Conservation (phyloP, 306 rosid species). For the Fagus sylvatica region DNA sequence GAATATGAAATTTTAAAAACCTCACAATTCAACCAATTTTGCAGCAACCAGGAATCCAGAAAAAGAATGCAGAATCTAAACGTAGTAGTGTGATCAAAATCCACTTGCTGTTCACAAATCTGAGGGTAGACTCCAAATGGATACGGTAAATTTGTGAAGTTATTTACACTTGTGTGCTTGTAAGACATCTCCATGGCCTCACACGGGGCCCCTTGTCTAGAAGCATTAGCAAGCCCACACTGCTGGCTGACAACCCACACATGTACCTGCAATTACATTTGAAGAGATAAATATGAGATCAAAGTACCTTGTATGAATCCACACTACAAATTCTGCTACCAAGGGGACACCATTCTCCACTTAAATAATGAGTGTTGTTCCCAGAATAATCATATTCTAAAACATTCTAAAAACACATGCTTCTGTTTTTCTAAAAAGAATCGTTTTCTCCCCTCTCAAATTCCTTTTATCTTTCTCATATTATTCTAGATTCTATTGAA, state of each 20-base stretch:
- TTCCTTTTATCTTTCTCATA: not conserved
- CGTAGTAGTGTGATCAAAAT: conserved; percentile 26
- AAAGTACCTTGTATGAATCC: not conserved
- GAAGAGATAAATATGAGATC: conserved; percentile 16
- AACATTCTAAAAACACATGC: not conserved
- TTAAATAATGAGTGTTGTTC: not conserved
- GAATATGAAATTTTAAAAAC: conserved; percentile 42
- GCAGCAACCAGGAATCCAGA: conserved; percentile 40
- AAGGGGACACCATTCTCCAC: not conserved
- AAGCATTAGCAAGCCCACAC: conserved; percentile 73
- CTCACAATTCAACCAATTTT: conserved; percentile 51
- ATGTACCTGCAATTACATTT: conserved; percentile 56
- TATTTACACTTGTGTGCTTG: conserved; percentile 65
- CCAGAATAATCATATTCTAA: not conserved
- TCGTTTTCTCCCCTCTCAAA: not conserved
- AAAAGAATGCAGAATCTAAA: conserved; percentile 19
- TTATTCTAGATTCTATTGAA: too few species aligned
- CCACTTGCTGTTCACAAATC: conserved; percentile 30
- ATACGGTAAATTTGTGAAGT: conserved; percentile 28
- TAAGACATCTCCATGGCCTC: conserved; percentile 77
- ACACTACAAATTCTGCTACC: not conserved
- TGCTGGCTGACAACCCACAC: conserved; percentile 57
- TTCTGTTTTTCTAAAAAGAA: not conserved
- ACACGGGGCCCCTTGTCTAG: conserved; percentile 57
- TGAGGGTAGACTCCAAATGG: conserved; percentile 25